Evolutionary conservation across 163 green algal genomes (phyloP), one percentile per base, ranked within the genome.

Genomic region (Trebouxiophyceae sp.): DNA sequence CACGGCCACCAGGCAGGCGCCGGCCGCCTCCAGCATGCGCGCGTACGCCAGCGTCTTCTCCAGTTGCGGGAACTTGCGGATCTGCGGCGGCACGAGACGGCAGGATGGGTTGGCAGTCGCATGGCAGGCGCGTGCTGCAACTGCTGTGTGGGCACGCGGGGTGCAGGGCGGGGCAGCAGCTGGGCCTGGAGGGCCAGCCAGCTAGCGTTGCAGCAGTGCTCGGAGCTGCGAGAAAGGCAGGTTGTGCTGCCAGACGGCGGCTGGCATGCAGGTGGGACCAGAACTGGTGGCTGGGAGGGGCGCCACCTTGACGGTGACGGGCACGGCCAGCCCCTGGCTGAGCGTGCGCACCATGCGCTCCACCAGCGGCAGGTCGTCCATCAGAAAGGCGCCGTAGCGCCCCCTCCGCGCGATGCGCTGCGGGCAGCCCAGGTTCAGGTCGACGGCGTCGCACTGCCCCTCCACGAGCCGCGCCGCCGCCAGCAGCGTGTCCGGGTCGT

Each of bases 351-450:
- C 79, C 30, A 97, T 62, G 30, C 68, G 30, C 73, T 91, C 82
- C 12, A 98, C 56, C 22, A 90, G 76, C 0, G 58, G 57, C 39
- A 96, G 69, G 73, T 99, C 80, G 54, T 99, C 95, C 94, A 99
- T 99, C 2, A 99, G 76, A 75, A 93, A 98, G 1, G 94, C 87
- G 16, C 69, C 45, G 55, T 68, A 68, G 30, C 32, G 29, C 2
- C 62, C 62, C 26, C 62, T 54, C 44, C 67, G 89, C 39, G 92
- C 92, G 60, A 98, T 98, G 47, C 88, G 80, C 73, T 98, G 92
- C 2, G 91, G 90, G 71, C 88, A 98, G 45, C 91, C 94, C 45
- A 99, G 84, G 77, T 99, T 99, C 57, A 99, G 84, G 81, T 99
- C 94, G 16, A 99, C 81, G 34, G 81, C 87, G 68, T 98, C 93